Evolutionary conservation across 805 yeast species (phyloP), one percentile per base, ranked within the genome.

Genomic region (Hemisphaericaspora nanyangensis): DNA sequence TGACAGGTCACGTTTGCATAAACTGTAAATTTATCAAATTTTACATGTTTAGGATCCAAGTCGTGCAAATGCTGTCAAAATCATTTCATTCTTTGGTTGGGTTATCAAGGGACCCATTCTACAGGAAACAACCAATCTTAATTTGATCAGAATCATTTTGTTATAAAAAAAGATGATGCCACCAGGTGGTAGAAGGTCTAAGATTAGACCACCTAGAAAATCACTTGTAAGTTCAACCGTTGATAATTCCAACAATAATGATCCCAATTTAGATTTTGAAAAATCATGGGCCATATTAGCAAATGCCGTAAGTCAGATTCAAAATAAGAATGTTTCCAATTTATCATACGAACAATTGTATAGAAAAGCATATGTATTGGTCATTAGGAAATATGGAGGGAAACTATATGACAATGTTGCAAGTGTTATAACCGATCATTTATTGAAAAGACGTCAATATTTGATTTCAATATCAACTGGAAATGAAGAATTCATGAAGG

Each of bases 291-390:
- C 54, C 1, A 65, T 76, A 0, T 63, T 89, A 16, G 61, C 82
- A 6, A 66, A 72, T 28, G 95, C 96, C 16, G 81, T 89, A 26
- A 61, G 55, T 12, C 84, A 82, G 49, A 89, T 90, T 39, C 84
- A 80, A 52, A 68, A 72, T 30, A 80, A 85, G 49, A 78, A 84
- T 52, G 89, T 89, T 6, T 76, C 85, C 3, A 74, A 76, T 40
- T 64, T 89, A 19, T 84, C 93, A 1, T 89, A 86, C 54, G 96
- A 89, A 51, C 86, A 82, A 48, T 68, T 89, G 0, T 90, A 90
- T 57, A 65, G 95, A 37, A 79, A 80, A 18, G 85, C 95, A 0
- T 89, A 89, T 56, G 77, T 80, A 24, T 52, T 88, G 34, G 95
- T 88, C 2, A 61, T 88, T 22, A 67, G 82, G 40, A 86, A 83